phyloP scores from a whole-genome alignment of 2,329 filamentous ascomycete genomes.

The Pyricularia grisea region DNA sequence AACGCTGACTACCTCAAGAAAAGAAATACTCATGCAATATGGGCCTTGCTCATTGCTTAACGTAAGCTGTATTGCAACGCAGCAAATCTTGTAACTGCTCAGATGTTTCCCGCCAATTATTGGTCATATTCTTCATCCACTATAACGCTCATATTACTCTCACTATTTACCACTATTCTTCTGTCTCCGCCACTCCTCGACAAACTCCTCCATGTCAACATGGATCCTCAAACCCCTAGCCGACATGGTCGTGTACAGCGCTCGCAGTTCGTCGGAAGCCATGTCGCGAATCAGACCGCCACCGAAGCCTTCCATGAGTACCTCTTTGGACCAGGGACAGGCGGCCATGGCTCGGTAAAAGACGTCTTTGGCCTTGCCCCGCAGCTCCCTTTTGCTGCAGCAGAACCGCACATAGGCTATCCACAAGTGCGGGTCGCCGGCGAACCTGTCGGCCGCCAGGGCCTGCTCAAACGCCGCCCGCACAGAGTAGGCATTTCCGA shows the following conservation, averaged over 20 bases:
- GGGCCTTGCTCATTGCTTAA: too few species aligned
- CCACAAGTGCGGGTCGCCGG: conserved; percentile 36
- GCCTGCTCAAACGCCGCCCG: conserved; percentile 44
- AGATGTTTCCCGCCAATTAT: too few species aligned
- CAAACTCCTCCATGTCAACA: conserved; percentile 10
- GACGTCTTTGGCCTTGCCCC: conserved; percentile 32
- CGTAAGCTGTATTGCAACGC: too few species aligned
- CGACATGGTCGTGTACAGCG: conserved; percentile 21
- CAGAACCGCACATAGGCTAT: conserved; percentile 39
- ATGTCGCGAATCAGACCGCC: conserved; percentile 21
- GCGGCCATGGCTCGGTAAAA: conserved; percentile 36
- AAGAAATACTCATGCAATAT: too few species aligned
- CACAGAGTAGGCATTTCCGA: conserved; percentile 39
- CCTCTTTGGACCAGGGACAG: conserved; percentile 39
- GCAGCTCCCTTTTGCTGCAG: conserved; percentile 20
- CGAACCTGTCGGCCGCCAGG: conserved; percentile 27
- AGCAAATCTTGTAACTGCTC: too few species aligned
- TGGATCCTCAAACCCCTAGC: conserved; percentile 12
- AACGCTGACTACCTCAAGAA: too few species aligned
- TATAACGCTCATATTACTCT: neutral
- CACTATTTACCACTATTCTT: neutral
- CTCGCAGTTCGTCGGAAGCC: conserved; percentile 36
- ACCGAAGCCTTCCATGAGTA: conserved; percentile 41
- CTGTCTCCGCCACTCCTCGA: conserved; percentile 5
- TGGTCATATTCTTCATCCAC: neutral